Base-by-base conservation (phyloP, 116 monocot species). In the Papilionanthe hybrid region DNA sequence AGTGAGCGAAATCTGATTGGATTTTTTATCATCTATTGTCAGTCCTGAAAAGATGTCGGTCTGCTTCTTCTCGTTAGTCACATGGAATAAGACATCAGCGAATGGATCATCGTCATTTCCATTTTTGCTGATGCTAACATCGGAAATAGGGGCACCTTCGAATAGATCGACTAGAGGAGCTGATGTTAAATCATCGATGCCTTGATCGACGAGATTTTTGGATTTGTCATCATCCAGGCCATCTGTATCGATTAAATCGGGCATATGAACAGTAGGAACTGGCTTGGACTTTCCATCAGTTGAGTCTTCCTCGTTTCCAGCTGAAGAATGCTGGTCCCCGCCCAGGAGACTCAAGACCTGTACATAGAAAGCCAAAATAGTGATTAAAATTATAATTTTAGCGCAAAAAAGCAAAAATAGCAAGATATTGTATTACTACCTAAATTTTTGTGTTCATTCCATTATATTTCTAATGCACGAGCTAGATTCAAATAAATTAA, bases 181-280 rank as follows among this genome's bases (percentile, higher is more conserved):
- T 81, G 86, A 48, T 42, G 60, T 82, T 27, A 82, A 56, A 47
- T 86, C 79, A 1, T 25, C 79, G 80, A 63, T 65, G 55, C 75
- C 79, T 42, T 82, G 80, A 57, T 83, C 81, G 71, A 60, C 81
- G 30, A 67, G 77, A 17, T 81, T 88, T 22, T 82, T 79, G 85
- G 4, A 81, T 82, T 48, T 84, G 75, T 79, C 78, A 55, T 87
- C 84, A 85, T 92, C 85, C 7, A 69, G 29, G 20, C 86, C 87
- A 53, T 86, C 86, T 50, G 97, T 94, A 81, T 97, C 97, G 77
- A 97, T 97, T 79, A 97, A 88, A 77, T 97, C 94, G 17, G 97
- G 94, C 84, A 97, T 80, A 79, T 88, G 69, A 81, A 92, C 85
- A 80, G 78, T 67, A 42, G 91, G 63, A 75, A 55, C 79, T 49